Percentiles rank a stretch among this genome's conserved stretches.
Evolutionary conservation across 2,329 filamentous ascomycete species (phyloP).

Genomic region (Arthrobotrys iridis): DNA sequence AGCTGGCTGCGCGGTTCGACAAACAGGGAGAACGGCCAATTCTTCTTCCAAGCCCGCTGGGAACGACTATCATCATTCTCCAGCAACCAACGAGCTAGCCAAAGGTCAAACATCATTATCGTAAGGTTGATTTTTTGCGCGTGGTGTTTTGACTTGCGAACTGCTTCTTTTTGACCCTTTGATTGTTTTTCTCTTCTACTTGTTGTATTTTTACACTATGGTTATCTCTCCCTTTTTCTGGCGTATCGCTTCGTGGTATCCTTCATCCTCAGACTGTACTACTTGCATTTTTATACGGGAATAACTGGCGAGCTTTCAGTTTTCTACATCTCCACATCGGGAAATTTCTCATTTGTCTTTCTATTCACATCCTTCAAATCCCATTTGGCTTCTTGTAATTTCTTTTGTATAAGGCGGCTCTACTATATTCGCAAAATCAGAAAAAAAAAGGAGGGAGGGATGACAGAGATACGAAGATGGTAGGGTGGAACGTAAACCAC

Average conservation of each 20-base stretch:
- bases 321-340: not conserved
- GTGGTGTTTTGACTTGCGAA: constrained; percentile 1
- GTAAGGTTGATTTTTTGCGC: constrained; percentile 12
- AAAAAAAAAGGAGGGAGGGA: not conserved
- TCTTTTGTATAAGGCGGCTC: constrained; percentile 12
- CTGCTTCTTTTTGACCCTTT: constrained; percentile 3
- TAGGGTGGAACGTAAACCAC: not conserved
- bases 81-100: not conserved
- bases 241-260: constrained; percentile 25
- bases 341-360: constrained; percentile 9
- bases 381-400: constrained; percentile 19
- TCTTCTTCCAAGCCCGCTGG: constrained; percentile 1
- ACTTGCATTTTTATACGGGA: constrained; percentile 13
- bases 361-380: not conserved
- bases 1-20: constrained; percentile 47
- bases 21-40: constrained; percentile 19
- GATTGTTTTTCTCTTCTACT: constrained; percentile 19
- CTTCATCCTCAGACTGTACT: constrained; percentile 35
- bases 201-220: constrained; percentile 51
- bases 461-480: not conserved
- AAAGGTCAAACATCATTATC: not conserved
- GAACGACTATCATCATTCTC: constrained; percentile 4
- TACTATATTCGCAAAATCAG: not conserved
- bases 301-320: constrained; percentile 18
- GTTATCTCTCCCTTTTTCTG: constrained; percentile 4